Base-by-base conservation (phyloP, 352 stramenopile genomes). In the Salisapilia sapeloensis region DNA sequence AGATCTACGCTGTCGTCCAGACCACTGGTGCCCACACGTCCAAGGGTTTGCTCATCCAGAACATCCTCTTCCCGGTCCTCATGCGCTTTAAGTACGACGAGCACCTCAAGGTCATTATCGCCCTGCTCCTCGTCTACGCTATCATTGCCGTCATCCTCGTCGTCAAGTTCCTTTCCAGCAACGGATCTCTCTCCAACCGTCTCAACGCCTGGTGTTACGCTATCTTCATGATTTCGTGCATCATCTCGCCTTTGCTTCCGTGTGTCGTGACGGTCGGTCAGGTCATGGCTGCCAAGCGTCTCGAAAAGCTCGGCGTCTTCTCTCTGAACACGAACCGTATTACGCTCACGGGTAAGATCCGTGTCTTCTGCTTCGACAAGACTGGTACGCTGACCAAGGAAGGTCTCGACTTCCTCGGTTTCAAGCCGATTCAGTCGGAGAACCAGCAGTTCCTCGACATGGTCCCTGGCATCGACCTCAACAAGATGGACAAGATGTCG, bases 31-130 rank as follows among this genome's bases (percentile, higher is more conserved):
- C 72, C 10, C 63, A 74, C 25, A 90, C 74, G 2, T 59, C 53
- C 0, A 77, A 75, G 18, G 75, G 78, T n/a, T 44, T 87, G 47
- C 36, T 91, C 15, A 53, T 92, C 18, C 51, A 67, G 24, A 64
- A 67, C 6, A 81, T 92, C 31, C 33, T 91, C 17, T 87, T 70
- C 23, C 79, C 72, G 2, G 35, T 77, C 2, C 61, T 57, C 13
- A 67, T 87, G 47, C 50, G 71, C 11, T 91, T 92, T 53, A 85
- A 92, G 38, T 91, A 86, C 44, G 71, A 90, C 37, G 53, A 75
- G 11, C 70, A 92, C 41, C 47, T 92, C 11, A 61, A 67, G 17
- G 53, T 64, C 32, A 56, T 86, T 13, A 54, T 90, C 25, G 28
- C 29, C 9, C 50, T 89, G 33, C 45, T 92, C 6, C 37, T 80